These are phyloP conservation scores for Paralagenidium karlingii DNA, from an alignment of 352 stramenopile genomes.

Conservation along the genomic window DNA sequence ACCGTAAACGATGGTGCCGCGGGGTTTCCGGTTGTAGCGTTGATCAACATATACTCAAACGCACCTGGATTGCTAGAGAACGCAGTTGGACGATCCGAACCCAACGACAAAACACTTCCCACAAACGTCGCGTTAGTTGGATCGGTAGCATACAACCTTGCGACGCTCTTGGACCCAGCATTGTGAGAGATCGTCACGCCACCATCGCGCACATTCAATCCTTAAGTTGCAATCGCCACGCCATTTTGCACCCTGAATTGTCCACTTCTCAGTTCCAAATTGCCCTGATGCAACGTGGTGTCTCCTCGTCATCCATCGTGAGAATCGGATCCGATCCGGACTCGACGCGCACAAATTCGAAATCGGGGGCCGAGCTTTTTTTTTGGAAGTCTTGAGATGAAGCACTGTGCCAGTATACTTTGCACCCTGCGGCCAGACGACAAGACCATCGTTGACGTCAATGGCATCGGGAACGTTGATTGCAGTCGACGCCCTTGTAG, in stretches of 20 bases:
- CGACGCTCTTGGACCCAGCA: constrained; percentile 5
- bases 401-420: constrained; percentile 45
- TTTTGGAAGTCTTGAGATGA: constrained; percentile 42
- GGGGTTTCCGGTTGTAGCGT: constrained; percentile 12
- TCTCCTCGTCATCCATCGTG: constrained; percentile 40
- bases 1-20: constrained; percentile 21
- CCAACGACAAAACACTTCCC: constrained; percentile 16
- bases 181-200: constrained; percentile 18
- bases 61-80: constrained; percentile 17
- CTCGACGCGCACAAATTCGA: constrained; percentile 48
- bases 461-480: constrained; percentile 46
- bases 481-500: constrained; percentile 63
- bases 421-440: constrained; percentile 41
- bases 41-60: constrained; percentile 31
- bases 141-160: constrained; percentile 27
- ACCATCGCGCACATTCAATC: constrained; percentile 20
- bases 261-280: constrained; percentile 33
- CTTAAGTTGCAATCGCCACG: constrained; percentile 14
- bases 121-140: constrained; percentile 16
- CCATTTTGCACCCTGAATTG: constrained; percentile 29
- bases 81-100: constrained; percentile 5
- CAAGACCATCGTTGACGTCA: constrained; percentile 53
- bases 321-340: constrained; percentile 23
- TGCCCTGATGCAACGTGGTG: constrained; percentile 27
- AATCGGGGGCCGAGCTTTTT: constrained; percentile 42